Evolutionary conservation across 1,139 yeast species (phyloP).

Genomic region (Suhomyces bolitotheri): DNA sequence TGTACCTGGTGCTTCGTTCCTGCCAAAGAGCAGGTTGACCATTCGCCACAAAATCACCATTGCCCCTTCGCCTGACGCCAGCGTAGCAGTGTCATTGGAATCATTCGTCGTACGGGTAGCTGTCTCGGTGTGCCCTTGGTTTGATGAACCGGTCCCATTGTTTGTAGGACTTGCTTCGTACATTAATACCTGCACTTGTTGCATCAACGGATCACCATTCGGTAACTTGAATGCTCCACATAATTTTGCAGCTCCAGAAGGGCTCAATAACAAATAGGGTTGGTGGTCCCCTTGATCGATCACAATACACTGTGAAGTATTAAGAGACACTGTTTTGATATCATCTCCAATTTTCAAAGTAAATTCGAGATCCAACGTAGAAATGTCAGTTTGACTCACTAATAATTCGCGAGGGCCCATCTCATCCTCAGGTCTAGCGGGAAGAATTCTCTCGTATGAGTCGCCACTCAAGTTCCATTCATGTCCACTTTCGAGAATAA

Average conservation of each 20-base stretch:
- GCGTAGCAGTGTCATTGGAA: background rate
- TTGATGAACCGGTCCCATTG: background rate
- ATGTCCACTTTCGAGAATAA: slow-evolving; percentile 24
- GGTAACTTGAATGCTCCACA: slow-evolving; percentile 9
- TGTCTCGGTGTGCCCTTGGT: background rate
- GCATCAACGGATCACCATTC: slow-evolving; percentile 11
- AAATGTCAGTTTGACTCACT: slow-evolving; percentile 27
- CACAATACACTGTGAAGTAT: slow-evolving; percentile 45
- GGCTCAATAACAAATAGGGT: slow-evolving; percentile 44
- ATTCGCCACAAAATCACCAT: background rate
- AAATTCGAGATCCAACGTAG: slow-evolving; percentile 25
- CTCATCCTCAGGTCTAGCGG: background rate
- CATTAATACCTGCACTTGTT: slow-evolving; percentile 13
- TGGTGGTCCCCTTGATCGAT: slow-evolving; percentile 35
- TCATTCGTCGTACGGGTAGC: background rate
- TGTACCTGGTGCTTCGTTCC: slow-evolving; percentile 6
- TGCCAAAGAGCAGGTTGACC: slow-evolving; percentile 3
- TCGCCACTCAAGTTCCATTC: slow-evolving; percentile 32
- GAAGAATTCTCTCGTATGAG: slow-evolving; percentile 24
- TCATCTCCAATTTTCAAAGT: slow-evolving; percentile 15
- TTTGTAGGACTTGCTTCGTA: slow-evolving; percentile 1
- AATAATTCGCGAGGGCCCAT: slow-evolving; percentile 13
- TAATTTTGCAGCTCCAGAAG: slow-evolving; percentile 34
- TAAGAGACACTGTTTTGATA: slow-evolving; percentile 24
- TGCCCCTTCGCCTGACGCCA: background rate